Evolutionary conservation across 106 monocot species (phyloP).

Genomic region (Alisma plantagoaquatica): DNA sequence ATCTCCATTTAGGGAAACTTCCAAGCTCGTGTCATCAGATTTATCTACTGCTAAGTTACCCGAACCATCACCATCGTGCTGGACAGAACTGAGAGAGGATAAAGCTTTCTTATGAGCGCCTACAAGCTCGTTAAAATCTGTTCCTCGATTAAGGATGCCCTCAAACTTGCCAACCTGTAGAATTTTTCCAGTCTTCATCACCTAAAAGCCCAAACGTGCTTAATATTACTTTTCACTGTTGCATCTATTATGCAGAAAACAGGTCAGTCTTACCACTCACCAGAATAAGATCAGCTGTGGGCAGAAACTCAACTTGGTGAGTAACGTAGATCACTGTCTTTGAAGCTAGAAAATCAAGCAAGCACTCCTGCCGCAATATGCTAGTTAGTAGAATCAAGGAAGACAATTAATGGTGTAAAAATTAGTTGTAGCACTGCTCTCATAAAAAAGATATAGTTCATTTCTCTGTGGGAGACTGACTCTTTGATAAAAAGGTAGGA

Average conservation of each 20-base stretch:
- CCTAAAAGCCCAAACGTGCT: neutral
- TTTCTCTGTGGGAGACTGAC: no score
- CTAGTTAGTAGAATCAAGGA: no score
- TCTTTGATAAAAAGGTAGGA: no score
- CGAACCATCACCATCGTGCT: slow-evolving; percentile 10
- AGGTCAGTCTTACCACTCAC: neutral
- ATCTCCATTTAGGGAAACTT: slow-evolving; percentile 11
- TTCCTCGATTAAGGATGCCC: slow-evolving; percentile 62
- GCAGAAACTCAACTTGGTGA: slow-evolving; percentile 72
- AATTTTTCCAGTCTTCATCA: slow-evolving; percentile 58
- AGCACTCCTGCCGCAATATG: slow-evolving; percentile 67
- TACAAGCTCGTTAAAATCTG: slow-evolving; percentile 80
- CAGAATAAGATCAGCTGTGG: slow-evolving; percentile 39
- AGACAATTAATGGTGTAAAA: no score
- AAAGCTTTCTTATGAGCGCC: slow-evolving; percentile 74
- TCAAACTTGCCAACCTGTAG: slow-evolving; percentile 68
- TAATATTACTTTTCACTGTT: neutral
- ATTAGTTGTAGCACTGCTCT: no score
- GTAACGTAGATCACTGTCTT: slow-evolving; percentile 76
- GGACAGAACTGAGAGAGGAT: slow-evolving; percentile 33
- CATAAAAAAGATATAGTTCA: no score
- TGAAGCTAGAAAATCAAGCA: slow-evolving; percentile 43
- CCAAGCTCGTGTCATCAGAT: slow-evolving; percentile 1
- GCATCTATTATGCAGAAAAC: neutral
- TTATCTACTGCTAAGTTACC: slow-evolving; percentile 1